Conservation (phyloP, 164 flowering plant species). For the Amborella trichopoda region DNA sequence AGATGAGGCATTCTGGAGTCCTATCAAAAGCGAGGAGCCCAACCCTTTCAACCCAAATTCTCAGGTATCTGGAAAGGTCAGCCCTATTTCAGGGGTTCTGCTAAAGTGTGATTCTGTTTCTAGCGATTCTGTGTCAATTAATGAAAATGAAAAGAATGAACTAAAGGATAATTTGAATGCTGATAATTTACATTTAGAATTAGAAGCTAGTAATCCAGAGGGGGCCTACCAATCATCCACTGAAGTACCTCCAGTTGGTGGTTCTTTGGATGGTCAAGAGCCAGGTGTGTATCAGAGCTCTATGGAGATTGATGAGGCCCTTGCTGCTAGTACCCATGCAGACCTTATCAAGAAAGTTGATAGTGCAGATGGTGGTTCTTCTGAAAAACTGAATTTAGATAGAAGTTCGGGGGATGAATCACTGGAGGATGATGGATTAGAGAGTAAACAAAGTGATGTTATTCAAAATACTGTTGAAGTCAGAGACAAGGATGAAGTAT, state of each 20-base stretch:
- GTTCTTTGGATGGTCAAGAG: not conserved
- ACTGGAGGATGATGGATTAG: slow-evolving; percentile 7
- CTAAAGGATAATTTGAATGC: slow-evolving; percentile 59
- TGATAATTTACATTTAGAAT: slow-evolving; percentile 65
- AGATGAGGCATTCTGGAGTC: too few relatives aligned
- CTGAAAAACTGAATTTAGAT: slow-evolving; percentile 9
- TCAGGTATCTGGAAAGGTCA: slow-evolving; percentile 71
- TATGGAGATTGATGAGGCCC: slow-evolving; percentile 6
- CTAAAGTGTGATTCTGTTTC: slow-evolving; percentile 49
- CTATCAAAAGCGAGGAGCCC: too few relatives aligned
- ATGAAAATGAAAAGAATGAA: slow-evolving; percentile 63
- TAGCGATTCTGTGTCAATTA: slow-evolving; percentile 63
- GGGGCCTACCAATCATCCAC: slow-evolving; percentile 32
- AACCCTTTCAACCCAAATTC: slow-evolving; percentile 18
- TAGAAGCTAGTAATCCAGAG: slow-evolving; percentile 39
- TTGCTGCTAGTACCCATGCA: slow-evolving; percentile 1
- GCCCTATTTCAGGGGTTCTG: too few relatives aligned
- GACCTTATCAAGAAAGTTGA: slow-evolving; percentile 6
- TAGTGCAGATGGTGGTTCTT: not conserved
- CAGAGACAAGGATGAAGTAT: slow-evolving; percentile 1
- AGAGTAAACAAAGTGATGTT: slow-evolving; percentile 7
- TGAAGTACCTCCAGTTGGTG: not conserved
- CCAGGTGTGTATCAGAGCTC: not conserved
- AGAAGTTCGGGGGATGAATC: slow-evolving; percentile 7
- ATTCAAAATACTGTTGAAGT: slow-evolving; percentile 3